Evolutionary conservation across 2,329 filamentous ascomycete species (phyloP), one percentile per base, ranked within the genome.

Genomic region (Cadophora gregata): DNA sequence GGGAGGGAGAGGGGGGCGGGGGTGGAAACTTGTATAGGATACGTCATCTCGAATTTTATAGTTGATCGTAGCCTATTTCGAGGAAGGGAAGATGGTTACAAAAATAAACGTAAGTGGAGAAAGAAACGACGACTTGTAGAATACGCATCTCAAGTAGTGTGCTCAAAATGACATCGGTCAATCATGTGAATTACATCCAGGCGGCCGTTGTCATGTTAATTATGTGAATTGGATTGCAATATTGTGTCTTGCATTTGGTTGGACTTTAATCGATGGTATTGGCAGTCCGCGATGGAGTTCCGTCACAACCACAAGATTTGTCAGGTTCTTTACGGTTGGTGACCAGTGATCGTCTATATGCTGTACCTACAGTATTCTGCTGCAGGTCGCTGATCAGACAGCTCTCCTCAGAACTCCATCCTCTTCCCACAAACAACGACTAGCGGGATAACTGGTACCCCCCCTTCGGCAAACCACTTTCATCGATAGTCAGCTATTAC

Each of bases 371-470:
- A 2, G 14, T 2, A 4, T 36, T 9, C 33, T 36, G 7, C 9
- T 36, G 33, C 33, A 36, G 33, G 10, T 42, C 21, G 9, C 42
- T 6, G 21, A 21, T 21, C 19, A 21, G 19, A 9, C 14, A 16
- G 12, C 4, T 9, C 33, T 12, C 21, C 55, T 42, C 21, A 58
- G 21, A 58, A 58, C 21, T 58, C 55, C 55, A 58, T 42, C 33
- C 27, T 42, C 55, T 58, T 58, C 31, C 55, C 55, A 16, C 55
- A 58, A 25, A 58, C 55, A 7, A 42, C 21, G 31, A 58, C 21
- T 6, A 58, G 27, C 16, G 55, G 33, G 21, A 58, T 58, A 5
- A n/a, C 55, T 27, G 55, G 55, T 14, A 58, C 16, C 2, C 55
- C 55, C 21, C 55, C 55, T 5, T 58, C n/a, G 8, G 21, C n/a